Evolutionary conservation across 1,284 basidiomycete genomes (phyloP).

Genomic region (Ceratobasidium sp.): DNA sequence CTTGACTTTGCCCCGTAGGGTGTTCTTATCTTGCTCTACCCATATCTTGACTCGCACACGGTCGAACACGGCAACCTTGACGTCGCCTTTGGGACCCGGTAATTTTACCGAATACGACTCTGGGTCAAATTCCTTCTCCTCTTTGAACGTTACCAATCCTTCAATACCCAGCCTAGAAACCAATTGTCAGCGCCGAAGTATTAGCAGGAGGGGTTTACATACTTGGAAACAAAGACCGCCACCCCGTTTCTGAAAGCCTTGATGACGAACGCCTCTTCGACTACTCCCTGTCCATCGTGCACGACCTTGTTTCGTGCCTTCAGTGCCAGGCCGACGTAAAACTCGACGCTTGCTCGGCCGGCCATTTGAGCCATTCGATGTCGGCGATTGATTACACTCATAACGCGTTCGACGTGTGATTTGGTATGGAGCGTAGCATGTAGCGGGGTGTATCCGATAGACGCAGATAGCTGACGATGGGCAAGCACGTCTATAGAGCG

Average conservation of each 20-base stretch:
- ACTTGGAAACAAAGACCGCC: constrained; percentile 96
- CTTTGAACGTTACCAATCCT: constrained; percentile 93
- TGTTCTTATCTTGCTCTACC: constrained; percentile 95
- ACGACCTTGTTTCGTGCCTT: constrained; percentile 69
- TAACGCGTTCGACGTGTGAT: constrained; percentile 86
- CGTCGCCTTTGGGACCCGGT: constrained; percentile 62
- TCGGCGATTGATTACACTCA: constrained; percentile 91
- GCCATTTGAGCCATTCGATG: constrained; percentile 99
- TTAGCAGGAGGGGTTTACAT: constrained; percentile 56
- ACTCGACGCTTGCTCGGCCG: constrained; percentile 94
- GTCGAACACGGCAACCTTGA: constrained; percentile 89
- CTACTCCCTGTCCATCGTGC: constrained; percentile 57
- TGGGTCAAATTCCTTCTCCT: constrained; percentile 89
- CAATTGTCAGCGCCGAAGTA: not conserved
- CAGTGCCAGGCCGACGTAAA: constrained; percentile 94
- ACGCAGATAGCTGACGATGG: constrained; percentile 93
- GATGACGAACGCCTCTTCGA: constrained; percentile 95
- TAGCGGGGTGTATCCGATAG: constrained; percentile 87
- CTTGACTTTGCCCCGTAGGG: constrained; percentile 91
- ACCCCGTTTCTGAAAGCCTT: constrained; percentile 95
- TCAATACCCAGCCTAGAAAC: constrained; percentile 89
- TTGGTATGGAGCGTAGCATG: constrained; percentile 92
- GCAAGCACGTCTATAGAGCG: constrained; percentile 84
- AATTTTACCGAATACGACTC: constrained; percentile 90
- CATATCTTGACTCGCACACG: constrained; percentile 90